Base-by-base conservation (phyloP, 1,139 yeast species). In the Yarrowia galli region DNA sequence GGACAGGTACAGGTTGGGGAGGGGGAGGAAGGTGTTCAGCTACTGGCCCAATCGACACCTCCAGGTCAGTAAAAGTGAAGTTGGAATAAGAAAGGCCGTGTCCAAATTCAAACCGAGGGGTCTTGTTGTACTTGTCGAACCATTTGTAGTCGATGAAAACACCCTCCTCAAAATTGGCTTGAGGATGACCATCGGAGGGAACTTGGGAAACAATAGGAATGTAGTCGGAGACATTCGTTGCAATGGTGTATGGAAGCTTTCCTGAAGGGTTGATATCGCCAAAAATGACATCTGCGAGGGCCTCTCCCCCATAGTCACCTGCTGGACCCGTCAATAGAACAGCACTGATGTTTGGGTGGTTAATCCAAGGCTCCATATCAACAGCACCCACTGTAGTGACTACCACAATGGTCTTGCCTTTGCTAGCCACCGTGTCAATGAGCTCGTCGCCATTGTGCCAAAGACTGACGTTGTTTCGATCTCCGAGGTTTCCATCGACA, bases 251-350 rank as follows among this genome's bases (percentile, higher is more conserved):
- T 0, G 91, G 89, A 61, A 87, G 78, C 71, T 84, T 82, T 3
- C 91, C 91, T 20, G 88, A 84, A 4, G 90, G 90, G 71, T 84
- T 84, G 25, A 78, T 79, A 53, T 84, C 87, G 1, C 90, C 90
- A 76, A 86, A 87, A 67, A 85, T 75, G n/a, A 83, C 74, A 35
- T 84, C 84, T 1, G 84, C 84, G 48, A 84, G 77, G 13, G 82
- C 84, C 71, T 79, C 70, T 68, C 83, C 85, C 70, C 80, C 82
- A 75, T 78, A 85, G 73, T 87, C 88, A 25, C 90, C 90, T 67
- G 85, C 80, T 3, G 89, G 88, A 9, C 87, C 83, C 5, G 87
- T 79, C 73, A 79, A 84, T 20, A 87, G 68, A 3, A 87, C 87
- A 0, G 83, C 89, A 38, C 85, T 86, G 49, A 87, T 83, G 72